Evolutionary conservation across 2,329 filamentous ascomycete species (phyloP).

Genomic region (Herpotrichia juniperi): DNA sequence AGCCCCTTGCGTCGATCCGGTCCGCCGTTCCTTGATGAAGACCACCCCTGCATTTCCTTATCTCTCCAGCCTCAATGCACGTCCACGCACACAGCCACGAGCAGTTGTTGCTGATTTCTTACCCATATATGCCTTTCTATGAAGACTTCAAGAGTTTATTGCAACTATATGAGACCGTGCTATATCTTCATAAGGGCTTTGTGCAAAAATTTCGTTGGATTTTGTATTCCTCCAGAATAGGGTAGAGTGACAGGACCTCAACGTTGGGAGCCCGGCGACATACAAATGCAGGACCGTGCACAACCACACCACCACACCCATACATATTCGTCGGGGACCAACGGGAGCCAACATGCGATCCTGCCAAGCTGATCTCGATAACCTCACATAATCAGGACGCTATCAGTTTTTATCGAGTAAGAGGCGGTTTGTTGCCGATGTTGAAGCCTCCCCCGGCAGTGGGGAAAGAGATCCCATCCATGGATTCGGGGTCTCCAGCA

Average conservation of each 20-base stretch:
- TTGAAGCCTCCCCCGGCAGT: conserved; percentile 13
- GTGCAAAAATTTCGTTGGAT: no score
- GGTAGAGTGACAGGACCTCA: no score
- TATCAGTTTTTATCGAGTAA: conserved; percentile 45
- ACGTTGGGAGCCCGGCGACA: no score
- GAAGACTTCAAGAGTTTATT: no score
- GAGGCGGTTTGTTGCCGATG: conserved; percentile 1
- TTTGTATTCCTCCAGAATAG: no score
- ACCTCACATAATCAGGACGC: conserved; percentile 28
- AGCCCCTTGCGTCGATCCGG: conserved; percentile 30
- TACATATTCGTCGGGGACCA: conserved; percentile 14
- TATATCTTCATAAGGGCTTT: no score
- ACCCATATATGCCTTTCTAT: no score
- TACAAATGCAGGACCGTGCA: conserved; percentile 3
- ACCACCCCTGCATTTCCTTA: conserved; percentile 18
- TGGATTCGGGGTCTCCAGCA: conserved; percentile 7
- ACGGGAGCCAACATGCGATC: conserved; percentile 19
- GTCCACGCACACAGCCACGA: conserved; percentile 1
- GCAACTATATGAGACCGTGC: no score
- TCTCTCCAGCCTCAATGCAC: conserved; percentile 15
- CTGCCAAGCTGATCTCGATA: conserved; percentile 31
- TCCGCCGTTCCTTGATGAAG: conserved; percentile 15
- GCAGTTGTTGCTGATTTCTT: no score
- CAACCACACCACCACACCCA: conserved; percentile 8
- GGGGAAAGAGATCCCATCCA: conserved; percentile 19